phyloP scores from a whole-genome alignment of 2,329 filamentous ascomycete genomes.

The Fusarium marasasianum region DNA sequence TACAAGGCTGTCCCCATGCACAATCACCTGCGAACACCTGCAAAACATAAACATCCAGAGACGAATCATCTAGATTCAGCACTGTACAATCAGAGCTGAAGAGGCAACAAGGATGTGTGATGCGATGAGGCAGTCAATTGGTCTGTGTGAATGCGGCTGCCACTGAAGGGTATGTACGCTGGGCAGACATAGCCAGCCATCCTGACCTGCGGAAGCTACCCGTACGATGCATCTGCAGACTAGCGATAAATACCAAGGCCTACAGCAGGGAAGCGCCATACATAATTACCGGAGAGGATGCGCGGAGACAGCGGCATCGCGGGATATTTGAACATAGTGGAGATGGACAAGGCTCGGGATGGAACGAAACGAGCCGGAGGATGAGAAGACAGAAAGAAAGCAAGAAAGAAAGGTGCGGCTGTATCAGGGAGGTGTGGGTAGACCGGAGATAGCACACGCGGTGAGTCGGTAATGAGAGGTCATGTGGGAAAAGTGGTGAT shows the following conservation, averaged over 20 bases:
- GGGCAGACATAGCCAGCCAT: conserved; percentile 11
- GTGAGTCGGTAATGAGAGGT: conserved; percentile 23
- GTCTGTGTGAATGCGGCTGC: conserved; percentile 11
- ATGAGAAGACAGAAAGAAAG: background rate
- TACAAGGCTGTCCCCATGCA: conserved; percentile 6
- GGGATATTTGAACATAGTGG: conserved; percentile 28
- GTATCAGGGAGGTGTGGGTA: conserved; percentile 10
- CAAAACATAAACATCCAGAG: conserved; percentile 8
- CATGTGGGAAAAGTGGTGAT: conserved; percentile 39
- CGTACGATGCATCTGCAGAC: background rate
- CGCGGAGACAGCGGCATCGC: conserved; percentile 29
- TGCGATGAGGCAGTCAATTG: conserved; percentile 21
- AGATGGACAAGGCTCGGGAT: conserved; percentile 31
- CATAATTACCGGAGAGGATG: conserved; percentile 4
- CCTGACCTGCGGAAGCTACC: conserved; percentile 21
- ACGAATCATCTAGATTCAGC: conserved; percentile 6
- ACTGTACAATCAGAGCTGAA: conserved; percentile 10
- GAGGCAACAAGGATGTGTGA: conserved; percentile 20
- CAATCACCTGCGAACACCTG: conserved; percentile 26
- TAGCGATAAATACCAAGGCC: background rate
- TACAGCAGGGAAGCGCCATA: background rate
- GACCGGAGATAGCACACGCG: conserved; percentile 17
- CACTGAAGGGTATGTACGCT: conserved; percentile 4
- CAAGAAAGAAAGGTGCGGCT: conserved; percentile 7
- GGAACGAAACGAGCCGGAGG: conserved; percentile 32